Conservation (phyloP, 352 stramenopile genomes). For the Phytophthora fragariae region DNA sequence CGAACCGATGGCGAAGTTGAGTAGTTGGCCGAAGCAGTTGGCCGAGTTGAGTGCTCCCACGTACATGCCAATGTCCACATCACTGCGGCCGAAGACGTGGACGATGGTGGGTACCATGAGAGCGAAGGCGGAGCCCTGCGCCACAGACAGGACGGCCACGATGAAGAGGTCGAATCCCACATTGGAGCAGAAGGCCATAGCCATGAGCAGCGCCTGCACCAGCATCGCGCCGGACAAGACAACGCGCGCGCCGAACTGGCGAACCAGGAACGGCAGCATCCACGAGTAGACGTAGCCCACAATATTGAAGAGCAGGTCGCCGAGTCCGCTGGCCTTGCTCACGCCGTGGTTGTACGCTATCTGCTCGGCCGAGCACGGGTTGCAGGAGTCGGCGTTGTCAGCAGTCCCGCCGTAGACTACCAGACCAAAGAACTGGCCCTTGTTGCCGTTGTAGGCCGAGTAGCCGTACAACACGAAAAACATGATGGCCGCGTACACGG, state of each 20-base stretch:
- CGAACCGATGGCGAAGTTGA: conserved; percentile 48
- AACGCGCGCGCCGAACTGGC: conserved; percentile 45
- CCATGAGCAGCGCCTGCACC: conserved; percentile 44
- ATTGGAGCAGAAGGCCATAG: conserved; percentile 42
- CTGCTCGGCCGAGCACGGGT: conserved; percentile 41
- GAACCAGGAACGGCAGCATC: conserved; percentile 52
- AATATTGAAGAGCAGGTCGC: conserved; percentile 37
- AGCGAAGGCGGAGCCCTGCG: conserved; percentile 37
- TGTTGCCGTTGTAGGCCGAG: conserved; percentile 73
- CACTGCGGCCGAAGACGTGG: conserved; percentile 49
- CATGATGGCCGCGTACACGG: conserved; percentile 54
- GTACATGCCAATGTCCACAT: conserved; percentile 36
- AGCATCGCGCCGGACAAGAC: conserved; percentile 40
- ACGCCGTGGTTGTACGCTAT: conserved; percentile 60
- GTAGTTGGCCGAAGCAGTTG: conserved; percentile 49
- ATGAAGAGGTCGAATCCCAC: conserved; percentile 43
- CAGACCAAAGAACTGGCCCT: conserved; percentile 58
- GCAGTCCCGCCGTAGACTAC: conserved; percentile 42
- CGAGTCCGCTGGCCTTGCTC: conserved; percentile 50
- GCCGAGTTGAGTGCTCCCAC: conserved; percentile 32
- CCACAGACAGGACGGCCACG: conserved; percentile 39
- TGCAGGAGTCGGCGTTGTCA: conserved; percentile 36
- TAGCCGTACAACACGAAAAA: conserved; percentile 64
- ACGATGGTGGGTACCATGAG: conserved; percentile 53
- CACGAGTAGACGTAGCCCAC: conserved; percentile 57